These are phyloP conservation scores for Capronia coronata DNA, from an alignment of 2,329 filamentous ascomycete species.

Conservation along the genomic window DNA sequence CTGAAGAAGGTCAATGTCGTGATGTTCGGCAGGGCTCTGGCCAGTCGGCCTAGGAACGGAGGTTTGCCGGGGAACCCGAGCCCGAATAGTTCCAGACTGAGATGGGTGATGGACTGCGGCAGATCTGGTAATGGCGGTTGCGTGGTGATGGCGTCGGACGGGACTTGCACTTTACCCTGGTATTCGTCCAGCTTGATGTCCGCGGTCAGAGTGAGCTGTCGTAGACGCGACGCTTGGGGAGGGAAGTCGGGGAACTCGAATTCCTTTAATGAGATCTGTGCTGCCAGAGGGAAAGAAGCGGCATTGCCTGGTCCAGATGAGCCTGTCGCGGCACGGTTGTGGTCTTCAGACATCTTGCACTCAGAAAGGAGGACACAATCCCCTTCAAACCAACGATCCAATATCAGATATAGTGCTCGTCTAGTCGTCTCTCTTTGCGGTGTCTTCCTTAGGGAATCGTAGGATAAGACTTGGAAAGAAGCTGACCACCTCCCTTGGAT, in stretches of 20 bases:
- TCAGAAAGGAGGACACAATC: too few species aligned
- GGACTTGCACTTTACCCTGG: conserved; percentile 33
- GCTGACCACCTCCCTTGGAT: too few species aligned
- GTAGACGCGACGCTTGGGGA: conserved; percentile 38
- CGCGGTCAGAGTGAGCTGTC: conserved; percentile 43
- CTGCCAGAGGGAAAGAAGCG: conserved; percentile 34
- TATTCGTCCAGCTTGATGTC: conserved; percentile 46
- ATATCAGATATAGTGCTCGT: too few species aligned
- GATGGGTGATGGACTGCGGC: conserved; percentile 37
- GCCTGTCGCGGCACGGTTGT: neutral
- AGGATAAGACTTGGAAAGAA: too few species aligned
- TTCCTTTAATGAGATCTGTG: conserved; percentile 42
- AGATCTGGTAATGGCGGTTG: conserved; percentile 34
- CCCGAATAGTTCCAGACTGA: conserved; percentile 46
- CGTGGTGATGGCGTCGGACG: conserved; percentile 23
- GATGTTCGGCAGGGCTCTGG: conserved; percentile 37
- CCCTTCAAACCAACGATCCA: too few species aligned
- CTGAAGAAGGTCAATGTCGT: conserved; percentile 42
- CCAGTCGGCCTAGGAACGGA: conserved; percentile 39
- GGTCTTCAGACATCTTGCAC: neutral
- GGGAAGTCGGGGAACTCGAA: conserved; percentile 45
- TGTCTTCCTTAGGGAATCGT: too few species aligned
- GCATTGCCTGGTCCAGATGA: neutral
- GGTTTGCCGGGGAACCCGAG: conserved; percentile 40
- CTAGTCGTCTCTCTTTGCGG: too few species aligned